Conservation (phyloP, 352 stramenopile genomes). For the Globisporangium apiculatum region DNA sequence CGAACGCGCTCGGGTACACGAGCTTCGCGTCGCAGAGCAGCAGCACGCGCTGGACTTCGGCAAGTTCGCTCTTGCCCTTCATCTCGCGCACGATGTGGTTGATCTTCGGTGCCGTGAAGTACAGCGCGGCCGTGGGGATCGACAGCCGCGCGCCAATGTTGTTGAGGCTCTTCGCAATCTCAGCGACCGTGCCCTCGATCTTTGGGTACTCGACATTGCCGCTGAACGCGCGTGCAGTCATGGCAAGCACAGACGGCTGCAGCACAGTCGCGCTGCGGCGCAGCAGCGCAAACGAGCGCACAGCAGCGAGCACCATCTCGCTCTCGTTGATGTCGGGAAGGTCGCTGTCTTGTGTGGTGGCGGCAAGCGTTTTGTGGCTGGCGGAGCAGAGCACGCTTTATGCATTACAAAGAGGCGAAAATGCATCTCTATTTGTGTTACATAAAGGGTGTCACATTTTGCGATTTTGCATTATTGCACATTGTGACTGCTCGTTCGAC, state of each 20-base stretch:
- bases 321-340: neutral
- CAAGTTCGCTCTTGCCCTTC: slow-evolving; percentile 63
- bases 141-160: slow-evolving; percentile 68
- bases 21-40: slow-evolving; percentile 76
- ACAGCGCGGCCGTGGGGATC: slow-evolving; percentile 68
- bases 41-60: slow-evolving; percentile 61
- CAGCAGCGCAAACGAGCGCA: slow-evolving; percentile 13
- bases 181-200: slow-evolving; percentile 61
- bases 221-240: slow-evolving; percentile 44
- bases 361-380: no score
- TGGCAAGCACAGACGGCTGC: neutral
- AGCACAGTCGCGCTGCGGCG: slow-evolving; percentile 4
- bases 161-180: slow-evolving; percentile 64
- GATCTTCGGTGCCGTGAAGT: slow-evolving; percentile 80
- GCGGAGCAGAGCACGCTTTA: no score
- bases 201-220: slow-evolving; percentile 80
- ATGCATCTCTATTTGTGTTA: no score
- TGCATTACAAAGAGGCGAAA: no score
- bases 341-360: neutral
- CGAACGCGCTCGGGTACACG: slow-evolving; percentile 59
- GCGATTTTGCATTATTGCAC: no score
- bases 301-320: slow-evolving; percentile 13
- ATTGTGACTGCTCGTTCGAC: no score
- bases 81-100: slow-evolving; percentile 79
- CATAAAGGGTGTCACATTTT: no score